Percentiles rank a stretch among this genome's conserved stretches.
These are phyloP conservation scores for Emergomyces pasteurianus DNA, from an alignment of 2,329 filamentous ascomycete species.

Conservation along the genomic window DNA sequence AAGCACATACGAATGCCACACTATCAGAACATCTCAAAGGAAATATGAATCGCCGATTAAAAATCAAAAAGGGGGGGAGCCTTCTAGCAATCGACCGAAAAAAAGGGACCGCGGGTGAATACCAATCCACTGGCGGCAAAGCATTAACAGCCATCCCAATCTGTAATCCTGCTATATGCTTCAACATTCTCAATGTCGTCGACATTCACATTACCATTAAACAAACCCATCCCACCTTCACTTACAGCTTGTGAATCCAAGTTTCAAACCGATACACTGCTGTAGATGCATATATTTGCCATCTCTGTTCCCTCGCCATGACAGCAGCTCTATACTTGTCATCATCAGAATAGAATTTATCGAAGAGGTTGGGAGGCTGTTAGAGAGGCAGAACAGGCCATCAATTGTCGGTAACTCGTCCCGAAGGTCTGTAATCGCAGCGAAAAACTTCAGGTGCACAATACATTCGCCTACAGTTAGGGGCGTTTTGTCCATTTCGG, in stretches of 20 bases:
- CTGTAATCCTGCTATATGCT: conserved; percentile 23
- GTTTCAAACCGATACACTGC: conserved; percentile 56
- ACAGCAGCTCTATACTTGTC: conserved; percentile 35
- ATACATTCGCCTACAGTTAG: conserved; percentile 45
- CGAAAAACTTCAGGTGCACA: conserved; percentile 62
- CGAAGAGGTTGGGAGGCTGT: conserved; percentile 32
- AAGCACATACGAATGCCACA: conserved; percentile 69
- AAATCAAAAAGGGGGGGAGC: too few species aligned
- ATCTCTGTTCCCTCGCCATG: conserved; percentile 57
- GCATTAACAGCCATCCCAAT: conserved; percentile 21
- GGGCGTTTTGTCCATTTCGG: not conserved
- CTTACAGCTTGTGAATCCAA: conserved; percentile 45
- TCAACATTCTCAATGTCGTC: conserved; percentile 12
- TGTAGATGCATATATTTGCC: conserved; percentile 56
- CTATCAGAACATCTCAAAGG: conserved; percentile 57
- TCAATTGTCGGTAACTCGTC: conserved; percentile 56
- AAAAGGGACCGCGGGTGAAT: not conserved
- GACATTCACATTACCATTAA: conserved; percentile 9
- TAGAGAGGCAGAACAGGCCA: conserved; percentile 53
- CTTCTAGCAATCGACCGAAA: conserved; percentile 8
- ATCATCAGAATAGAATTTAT: conserved; percentile 25
- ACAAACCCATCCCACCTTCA: conserved; percentile 3
- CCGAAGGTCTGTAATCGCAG: conserved; percentile 54
- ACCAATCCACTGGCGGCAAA: conserved; percentile 48
- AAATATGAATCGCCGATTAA: not conserved